These are phyloP conservation scores for Leccinum broughii DNA, from an alignment of 768 basidiomycete species.

Conservation along the genomic window DNA sequence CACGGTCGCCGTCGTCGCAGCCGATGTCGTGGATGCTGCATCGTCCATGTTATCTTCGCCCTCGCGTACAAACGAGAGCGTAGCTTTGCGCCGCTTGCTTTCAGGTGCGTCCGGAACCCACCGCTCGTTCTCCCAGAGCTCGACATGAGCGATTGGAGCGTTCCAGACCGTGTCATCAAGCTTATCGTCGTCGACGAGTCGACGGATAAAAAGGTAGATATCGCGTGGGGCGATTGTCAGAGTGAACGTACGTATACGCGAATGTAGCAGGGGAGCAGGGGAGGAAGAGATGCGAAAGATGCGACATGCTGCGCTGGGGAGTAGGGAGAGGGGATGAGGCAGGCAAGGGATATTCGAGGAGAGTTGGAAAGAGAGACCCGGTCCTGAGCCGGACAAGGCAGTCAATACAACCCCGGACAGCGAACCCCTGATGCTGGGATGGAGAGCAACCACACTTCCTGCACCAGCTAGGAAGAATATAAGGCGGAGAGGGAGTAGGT, in stretches of 20 bases:
- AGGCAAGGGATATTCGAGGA: conserved; percentile 11
- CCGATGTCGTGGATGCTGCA: not conserved
- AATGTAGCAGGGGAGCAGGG: not conserved
- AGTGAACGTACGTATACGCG: not conserved
- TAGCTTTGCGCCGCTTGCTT: not conserved
- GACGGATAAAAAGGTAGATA: not conserved
- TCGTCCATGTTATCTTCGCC: not conserved
- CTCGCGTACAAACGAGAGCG: not conserved
- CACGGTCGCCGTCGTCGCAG: not conserved
- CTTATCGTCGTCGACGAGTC: not conserved
- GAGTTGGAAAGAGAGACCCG: conserved; percentile 21
- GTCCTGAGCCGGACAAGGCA: conserved; percentile 13
- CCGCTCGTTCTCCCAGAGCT: conserved; percentile 3
- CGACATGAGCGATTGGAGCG: not conserved
- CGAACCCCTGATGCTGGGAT: conserved; percentile 6
- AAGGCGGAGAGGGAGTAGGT: conserved; percentile 48
- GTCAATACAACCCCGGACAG: conserved; percentile 3
- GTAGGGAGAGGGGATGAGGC: not conserved
- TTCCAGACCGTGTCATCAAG: not conserved
- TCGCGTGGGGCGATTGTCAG: not conserved
- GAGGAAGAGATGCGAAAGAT: conserved; percentile 24
- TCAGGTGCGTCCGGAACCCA: not conserved
- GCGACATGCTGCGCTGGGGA: not conserved
- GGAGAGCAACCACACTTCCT: conserved; percentile 15
- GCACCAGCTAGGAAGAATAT: conserved; percentile 39